Evolutionary conservation across 2,329 filamentous ascomycete genomes (phyloP).

Genomic region (Trichoderma oligosporum): DNA sequence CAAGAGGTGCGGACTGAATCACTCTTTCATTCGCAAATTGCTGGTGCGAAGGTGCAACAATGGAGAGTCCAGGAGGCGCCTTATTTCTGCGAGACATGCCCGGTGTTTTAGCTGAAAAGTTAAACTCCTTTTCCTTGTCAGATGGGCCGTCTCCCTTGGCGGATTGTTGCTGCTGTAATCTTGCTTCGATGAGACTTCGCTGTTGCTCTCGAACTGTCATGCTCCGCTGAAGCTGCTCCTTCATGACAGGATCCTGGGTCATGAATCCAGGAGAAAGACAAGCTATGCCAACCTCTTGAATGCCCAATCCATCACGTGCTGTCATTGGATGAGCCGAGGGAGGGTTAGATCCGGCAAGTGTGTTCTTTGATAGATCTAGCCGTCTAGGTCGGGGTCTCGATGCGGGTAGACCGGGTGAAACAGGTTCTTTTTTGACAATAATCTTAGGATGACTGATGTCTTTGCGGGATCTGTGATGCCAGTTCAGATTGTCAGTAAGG

Average conservation of each 20-base stretch:
- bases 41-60: conserved; percentile 88
- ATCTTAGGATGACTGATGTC: conserved; percentile 66
- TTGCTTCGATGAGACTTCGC: conserved; percentile 87
- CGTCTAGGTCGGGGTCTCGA: conserved; percentile 62
- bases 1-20: conserved; percentile 91
- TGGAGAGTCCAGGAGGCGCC: conserved; percentile 84
- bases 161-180: conserved; percentile 71
- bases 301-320: conserved; percentile 71
- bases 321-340: conserved; percentile 71
- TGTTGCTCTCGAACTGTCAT: conserved; percentile 92
- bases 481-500: conserved; percentile 17
- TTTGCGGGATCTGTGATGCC: conserved; percentile 43
- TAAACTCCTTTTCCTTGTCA: conserved; percentile 52
- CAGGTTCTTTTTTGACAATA: conserved; percentile 93
- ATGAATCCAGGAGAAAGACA: conserved; percentile 95
- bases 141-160: conserved; percentile 68
- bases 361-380: conserved; percentile 70
- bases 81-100: conserved; percentile 71
- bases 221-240: conserved; percentile 90
- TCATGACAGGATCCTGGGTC: conserved; percentile 94
- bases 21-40: conserved; percentile 92
- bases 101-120: conserved; percentile 65
- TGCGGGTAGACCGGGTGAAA: conserved; percentile 74
- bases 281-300: conserved; percentile 89
- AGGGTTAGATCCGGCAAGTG: conserved; percentile 48